Percentiles rank a stretch among this genome's conserved stretches.
These are phyloP conservation scores for Flaveria trinervia DNA, from an alignment of 129 eudicot species.

Conservation along the genomic window DNA sequence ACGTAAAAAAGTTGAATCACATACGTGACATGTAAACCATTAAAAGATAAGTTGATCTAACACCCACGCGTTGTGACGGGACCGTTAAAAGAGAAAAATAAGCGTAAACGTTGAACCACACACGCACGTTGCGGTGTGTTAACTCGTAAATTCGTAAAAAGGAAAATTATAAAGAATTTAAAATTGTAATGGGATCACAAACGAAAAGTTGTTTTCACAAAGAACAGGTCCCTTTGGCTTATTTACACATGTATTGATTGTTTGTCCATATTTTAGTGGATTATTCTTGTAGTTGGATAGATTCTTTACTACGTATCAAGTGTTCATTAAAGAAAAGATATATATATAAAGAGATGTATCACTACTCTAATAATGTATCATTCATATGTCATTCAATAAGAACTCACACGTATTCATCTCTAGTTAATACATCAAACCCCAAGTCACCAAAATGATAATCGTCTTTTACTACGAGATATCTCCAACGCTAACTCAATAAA, in stretches of 20 bases:
- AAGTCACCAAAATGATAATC: background rate
- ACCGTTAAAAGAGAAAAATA: too few relatives aligned
- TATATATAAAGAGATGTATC: background rate
- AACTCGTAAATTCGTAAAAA: too few relatives aligned
- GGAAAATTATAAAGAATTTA: too few relatives aligned
- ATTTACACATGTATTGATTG: background rate
- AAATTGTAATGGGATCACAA: background rate
- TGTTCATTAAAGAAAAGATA: background rate
- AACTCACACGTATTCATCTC: background rate
- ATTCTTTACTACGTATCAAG: background rate
- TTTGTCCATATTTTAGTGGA: background rate
- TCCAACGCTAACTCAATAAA: background rate
- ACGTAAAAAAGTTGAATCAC: too few relatives aligned
- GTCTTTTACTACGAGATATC: constrained; percentile 19
- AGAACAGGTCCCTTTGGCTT: background rate
- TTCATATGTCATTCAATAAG: background rate
- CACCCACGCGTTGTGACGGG: too few relatives aligned
- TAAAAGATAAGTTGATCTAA: too few relatives aligned
- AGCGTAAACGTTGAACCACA: too few relatives aligned
- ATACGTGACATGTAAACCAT: too few relatives aligned
- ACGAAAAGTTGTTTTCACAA: background rate
- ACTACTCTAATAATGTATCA: background rate
- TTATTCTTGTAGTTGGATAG: background rate
- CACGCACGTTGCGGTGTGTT: too few relatives aligned
- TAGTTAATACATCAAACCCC: background rate